Evolutionary conservation across 148 eudicot species (phyloP).

Genomic region (Fagopyrum esculentum): DNA sequence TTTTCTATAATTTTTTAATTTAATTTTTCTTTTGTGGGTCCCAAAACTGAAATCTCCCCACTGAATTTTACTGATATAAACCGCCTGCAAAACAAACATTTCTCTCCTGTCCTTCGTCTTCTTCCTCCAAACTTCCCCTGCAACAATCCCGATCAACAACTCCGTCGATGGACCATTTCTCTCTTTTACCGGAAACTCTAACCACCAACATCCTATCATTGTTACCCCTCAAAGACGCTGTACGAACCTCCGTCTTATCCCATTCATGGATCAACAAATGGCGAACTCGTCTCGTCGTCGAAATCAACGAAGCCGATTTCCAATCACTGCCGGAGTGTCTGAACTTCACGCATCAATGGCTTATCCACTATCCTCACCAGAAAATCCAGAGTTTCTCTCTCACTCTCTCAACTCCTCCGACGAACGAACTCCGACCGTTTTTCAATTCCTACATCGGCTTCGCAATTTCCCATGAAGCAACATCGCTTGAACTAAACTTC

Average conservation of each 20-base stretch:
- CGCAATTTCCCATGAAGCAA: constrained; percentile 18
- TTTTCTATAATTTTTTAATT: not conserved
- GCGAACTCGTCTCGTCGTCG: constrained; percentile 18
- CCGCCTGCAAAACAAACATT: not conserved
- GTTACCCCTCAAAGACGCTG: constrained; percentile 35
- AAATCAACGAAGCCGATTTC: constrained; percentile 20
- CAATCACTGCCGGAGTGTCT: not conserved
- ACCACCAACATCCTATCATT: constrained; percentile 24
- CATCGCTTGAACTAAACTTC: constrained; percentile 30
- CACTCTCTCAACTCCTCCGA: constrained; percentile 21
- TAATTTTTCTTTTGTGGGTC: not conserved
- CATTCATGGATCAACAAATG: constrained; percentile 20
- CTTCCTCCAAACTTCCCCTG: not conserved
- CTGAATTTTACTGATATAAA: not conserved
- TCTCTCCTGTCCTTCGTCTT: not conserved
- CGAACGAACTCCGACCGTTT: not conserved
- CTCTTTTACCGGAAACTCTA: constrained; percentile 17
- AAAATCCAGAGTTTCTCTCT: constrained; percentile 12
- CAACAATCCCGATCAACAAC: not conserved
- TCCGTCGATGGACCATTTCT: not conserved
- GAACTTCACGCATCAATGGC: constrained; percentile 15
- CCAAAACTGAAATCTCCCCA: too few relatives aligned
- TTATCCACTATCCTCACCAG: not conserved
- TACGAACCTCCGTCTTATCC: constrained; percentile 20
- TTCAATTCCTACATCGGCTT: not conserved